Evolutionary conservation across 345 rosid species (phyloP).

Genomic region (Acer negundo): DNA sequence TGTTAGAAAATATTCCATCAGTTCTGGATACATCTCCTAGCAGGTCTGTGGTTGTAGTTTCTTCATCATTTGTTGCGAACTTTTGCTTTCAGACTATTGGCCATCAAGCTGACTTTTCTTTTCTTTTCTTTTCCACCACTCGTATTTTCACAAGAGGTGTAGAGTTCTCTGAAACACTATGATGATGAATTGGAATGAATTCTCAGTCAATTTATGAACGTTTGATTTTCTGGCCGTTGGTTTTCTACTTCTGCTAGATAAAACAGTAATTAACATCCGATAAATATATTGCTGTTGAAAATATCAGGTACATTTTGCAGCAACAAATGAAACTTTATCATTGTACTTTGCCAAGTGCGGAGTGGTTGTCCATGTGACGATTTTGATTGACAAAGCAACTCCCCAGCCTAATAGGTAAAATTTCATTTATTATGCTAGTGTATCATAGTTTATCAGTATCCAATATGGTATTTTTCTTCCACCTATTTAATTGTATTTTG

Average conservation of each 20-base stretch:
- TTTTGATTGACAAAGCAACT: conserved; percentile 33
- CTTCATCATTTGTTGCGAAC: background rate
- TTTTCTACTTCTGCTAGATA: background rate
- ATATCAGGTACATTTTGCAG: conserved; percentile 45
- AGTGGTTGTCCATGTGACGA: conserved; percentile 22
- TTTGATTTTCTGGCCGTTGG: background rate
- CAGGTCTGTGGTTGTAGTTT: background rate
- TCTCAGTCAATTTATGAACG: background rate
- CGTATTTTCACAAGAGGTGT: background rate
- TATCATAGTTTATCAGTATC: background rate
- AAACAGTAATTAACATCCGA: background rate
- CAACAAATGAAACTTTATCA: conserved; percentile 35
- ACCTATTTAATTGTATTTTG: conserved; percentile 5
- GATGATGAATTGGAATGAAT: background rate
- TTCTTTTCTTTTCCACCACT: background rate
- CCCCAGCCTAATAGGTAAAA: conserved; percentile 31
- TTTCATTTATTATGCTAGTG: conserved; percentile 11
- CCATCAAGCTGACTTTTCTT: background rate
- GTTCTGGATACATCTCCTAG: background rate
- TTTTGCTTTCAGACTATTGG: background rate
- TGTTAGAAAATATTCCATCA: background rate
- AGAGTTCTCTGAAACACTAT: background rate
- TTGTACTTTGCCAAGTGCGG: conserved; percentile 41
- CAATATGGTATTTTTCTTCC: background rate
- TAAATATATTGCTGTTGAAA: background rate